Evolutionary conservation across 148 eudicot species (phyloP), one percentile per base, ranked within the genome.

Genomic region (Cornus kousa): DNA sequence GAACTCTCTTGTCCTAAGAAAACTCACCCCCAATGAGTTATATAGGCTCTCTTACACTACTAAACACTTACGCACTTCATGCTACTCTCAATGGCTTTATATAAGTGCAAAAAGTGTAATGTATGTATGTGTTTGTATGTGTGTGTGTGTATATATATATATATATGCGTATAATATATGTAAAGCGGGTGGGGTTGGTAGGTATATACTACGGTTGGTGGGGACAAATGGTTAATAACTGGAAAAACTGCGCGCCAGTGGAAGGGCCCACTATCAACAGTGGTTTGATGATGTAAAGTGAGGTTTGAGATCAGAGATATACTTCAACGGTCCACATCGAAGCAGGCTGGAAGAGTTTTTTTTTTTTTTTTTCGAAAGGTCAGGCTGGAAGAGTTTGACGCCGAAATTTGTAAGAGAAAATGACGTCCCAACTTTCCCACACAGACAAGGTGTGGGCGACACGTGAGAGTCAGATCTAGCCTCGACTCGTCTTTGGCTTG

Each of bases 191-290:
- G 65, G 20, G 28, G 50, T 43, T 32, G 68, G 77, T 59, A 60
- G 48, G 9, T 14, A 16, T 40, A 12, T 19, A n/a, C 16, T 19
- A n/a, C 7, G 13, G 73, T 39, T 19, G 23, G 70, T 75, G 78
- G 78, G 77, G 50, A 35, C 59, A 53, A 2, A 33, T 0, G 64
- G 62, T 46, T 32, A 35, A 24, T 65, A 22, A 64, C 70, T 9
- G 78, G 70, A 65, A 64, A 64, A 75, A 74, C 77, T 60, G 77
- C 76, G 28, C 75, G 28, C 28, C 28, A 28, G 28, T 24, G 48
- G 48, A 6, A 6, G 48, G 48, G 8, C 48, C 7, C 48, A 43
- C 48, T 1, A 43, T 28, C 10, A 0, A 43, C 9, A 4, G 48
- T 43, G 48, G 48, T 4, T 43, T 43, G 48, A 43, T 4, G 48